Evolutionary conservation across 257 asterid genomes (phyloP).

Genomic region (Przewalskia tangutica): DNA sequence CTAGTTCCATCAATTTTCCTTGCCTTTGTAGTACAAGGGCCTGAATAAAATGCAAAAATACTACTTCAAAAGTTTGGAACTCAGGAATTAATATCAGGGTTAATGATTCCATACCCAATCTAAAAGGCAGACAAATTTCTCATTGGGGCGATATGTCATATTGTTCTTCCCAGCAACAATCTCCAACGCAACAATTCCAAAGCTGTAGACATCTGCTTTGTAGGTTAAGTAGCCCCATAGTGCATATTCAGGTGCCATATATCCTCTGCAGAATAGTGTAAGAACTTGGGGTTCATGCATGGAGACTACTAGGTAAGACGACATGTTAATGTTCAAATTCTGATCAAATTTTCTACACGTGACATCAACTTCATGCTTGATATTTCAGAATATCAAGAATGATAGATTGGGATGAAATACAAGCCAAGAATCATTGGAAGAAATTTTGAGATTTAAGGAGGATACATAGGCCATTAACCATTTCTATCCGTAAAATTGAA

Average conservation of each 20-base stretch:
- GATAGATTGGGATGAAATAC: background rate
- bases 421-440: background rate
- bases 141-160: slow-evolving; percentile 40
- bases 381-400: background rate
- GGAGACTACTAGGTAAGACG: background rate
- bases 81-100: background rate
- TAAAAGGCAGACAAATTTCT: slow-evolving; percentile 43
- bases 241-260: slow-evolving; percentile 68
- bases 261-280: slow-evolving; percentile 31
- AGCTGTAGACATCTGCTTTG: slow-evolving; percentile 63
- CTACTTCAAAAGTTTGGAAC: background rate
- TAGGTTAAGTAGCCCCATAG: slow-evolving; percentile 58
- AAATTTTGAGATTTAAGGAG: background rate
- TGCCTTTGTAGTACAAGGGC: slow-evolving; percentile 45
- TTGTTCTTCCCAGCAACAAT: slow-evolving; percentile 53
- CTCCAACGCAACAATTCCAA: slow-evolving; percentile 53
- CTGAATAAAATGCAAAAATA: slow-evolving; percentile 13
- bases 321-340: background rate
- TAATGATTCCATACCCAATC: slow-evolving; percentile 43
- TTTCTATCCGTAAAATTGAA: background rate
- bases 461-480: background rate
- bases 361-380: background rate
- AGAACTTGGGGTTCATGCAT: background rate
- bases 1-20: slow-evolving; percentile 38
- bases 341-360: background rate